A percentile compares a stretch with the other conserved stretches of the same genome.
phyloP scores from a whole-genome alignment of 768 basidiomycete species.

The Gelatoporia subvermispora region DNA sequence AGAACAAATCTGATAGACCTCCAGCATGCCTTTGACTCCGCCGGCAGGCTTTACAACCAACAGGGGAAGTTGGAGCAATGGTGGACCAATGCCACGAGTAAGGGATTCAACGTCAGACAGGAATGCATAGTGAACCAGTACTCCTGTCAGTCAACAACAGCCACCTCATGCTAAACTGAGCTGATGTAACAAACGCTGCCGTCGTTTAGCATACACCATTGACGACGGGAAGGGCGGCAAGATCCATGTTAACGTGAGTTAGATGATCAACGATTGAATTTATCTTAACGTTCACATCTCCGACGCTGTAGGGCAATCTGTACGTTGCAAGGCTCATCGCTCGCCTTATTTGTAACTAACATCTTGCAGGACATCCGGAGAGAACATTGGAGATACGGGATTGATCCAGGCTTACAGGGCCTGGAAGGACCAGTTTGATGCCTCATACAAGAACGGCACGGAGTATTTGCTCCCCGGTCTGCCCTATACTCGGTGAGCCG shows the following conservation, averaged over 20 bases:
- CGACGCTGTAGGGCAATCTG: constrained; percentile 61
- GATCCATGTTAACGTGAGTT: constrained; percentile 77
- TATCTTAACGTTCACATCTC: not conserved
- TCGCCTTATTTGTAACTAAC: not conserved
- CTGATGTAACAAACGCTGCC: not conserved
- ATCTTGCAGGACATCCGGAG: constrained; percentile 69
- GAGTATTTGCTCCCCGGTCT: constrained; percentile 83
- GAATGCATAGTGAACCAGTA: constrained; percentile 91
- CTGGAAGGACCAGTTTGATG: constrained; percentile 75
- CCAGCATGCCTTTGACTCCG: constrained; percentile 87
- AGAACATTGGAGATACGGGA: constrained; percentile 86
- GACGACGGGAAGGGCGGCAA: constrained; percentile 81
- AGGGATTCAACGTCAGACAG: constrained; percentile 76
- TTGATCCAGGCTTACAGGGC: constrained; percentile 85
- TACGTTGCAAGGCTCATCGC: constrained; percentile 29
- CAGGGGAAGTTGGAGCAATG: constrained; percentile 83
- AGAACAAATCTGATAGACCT: no score
- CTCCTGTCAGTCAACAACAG: constrained; percentile 45
- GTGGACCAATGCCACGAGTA: constrained; percentile 89
- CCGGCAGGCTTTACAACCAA: constrained; percentile 87
- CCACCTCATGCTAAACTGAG: not conserved
- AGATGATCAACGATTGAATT: constrained; percentile 1
- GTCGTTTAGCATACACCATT: constrained; percentile 62
- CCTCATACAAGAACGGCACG: constrained; percentile 49
- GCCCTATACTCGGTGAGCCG: constrained; percentile 57